A percentile compares a stretch with the other conserved stretches of the same genome.
Evolutionary conservation across 2,329 filamentous ascomycete genomes (phyloP).

Genomic region (Ramularia collo-cygni): DNA sequence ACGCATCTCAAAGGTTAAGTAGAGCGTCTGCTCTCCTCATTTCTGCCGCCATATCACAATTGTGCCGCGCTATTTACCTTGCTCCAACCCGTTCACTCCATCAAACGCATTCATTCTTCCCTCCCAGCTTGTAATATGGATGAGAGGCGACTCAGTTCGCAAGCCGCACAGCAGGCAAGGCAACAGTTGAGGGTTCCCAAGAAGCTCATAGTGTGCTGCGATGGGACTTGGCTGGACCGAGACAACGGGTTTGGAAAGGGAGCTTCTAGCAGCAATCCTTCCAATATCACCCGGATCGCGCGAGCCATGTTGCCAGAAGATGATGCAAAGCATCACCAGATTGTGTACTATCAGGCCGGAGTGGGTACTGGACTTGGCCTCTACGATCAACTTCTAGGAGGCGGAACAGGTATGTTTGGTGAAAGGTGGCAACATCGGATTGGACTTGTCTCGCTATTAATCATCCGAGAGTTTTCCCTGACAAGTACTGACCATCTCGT

Average conservation of each 20-base stretch:
- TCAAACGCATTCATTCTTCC: no score
- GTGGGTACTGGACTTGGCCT: slow-evolving; percentile 31
- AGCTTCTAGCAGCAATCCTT: slow-evolving; percentile 20
- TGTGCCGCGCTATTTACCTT: no score
- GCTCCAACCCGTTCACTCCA: no score
- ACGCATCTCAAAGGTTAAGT: no score
- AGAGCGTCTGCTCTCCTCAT: no score
- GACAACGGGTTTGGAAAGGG: slow-evolving; percentile 29
- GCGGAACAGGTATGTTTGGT: slow-evolving; percentile 28
- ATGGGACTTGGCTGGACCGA: slow-evolving; percentile 32
- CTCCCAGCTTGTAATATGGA: no score
- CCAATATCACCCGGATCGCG: slow-evolving; percentile 32
- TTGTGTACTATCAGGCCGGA: slow-evolving; percentile 35
- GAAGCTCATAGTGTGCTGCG: slow-evolving; percentile 21
- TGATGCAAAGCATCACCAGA: slow-evolving; percentile 29
- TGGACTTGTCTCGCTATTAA: no score
- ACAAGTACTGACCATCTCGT: no score
- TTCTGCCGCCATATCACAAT: no score
- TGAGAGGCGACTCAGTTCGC: not conserved
- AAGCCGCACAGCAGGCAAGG: not conserved
- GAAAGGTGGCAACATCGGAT: no score
- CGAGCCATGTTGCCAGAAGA: slow-evolving; percentile 30
- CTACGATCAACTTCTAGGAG: slow-evolving; percentile 28
- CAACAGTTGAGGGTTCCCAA: slow-evolving; percentile 10
- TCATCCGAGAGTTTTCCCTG: no score